Conservation (phyloP, 148 eudicot genomes). For the Chenopodium suecicum region DNA sequence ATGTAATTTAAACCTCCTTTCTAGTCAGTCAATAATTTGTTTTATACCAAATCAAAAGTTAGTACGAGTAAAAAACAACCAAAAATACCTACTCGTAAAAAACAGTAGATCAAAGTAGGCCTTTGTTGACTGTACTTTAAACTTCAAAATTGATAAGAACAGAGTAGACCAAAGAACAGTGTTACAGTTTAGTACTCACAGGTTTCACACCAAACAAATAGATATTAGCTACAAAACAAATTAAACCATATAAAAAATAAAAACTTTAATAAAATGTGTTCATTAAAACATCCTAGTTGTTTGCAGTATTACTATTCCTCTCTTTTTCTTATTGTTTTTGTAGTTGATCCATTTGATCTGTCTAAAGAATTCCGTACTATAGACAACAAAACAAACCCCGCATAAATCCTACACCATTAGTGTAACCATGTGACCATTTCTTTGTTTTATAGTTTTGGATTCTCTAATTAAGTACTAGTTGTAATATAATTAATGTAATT, state of each 20-base stretch:
- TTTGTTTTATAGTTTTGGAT: background rate
- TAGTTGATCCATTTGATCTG: constrained; percentile 2
- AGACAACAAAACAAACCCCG: constrained; percentile 9
- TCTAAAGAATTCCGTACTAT: constrained; percentile 7
- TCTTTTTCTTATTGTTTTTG: background rate
- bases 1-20: constrained; percentile 13
- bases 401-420: background rate
- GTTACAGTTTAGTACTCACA: background rate
- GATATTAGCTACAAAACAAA: constrained; percentile 9
- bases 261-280: background rate
- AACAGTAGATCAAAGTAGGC: background rate
- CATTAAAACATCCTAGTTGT: constrained; percentile 16
- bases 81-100: background rate
- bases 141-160: constrained; percentile 11
- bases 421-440: constrained; percentile 8
- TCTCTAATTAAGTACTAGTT: background rate
- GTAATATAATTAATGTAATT: background rate
- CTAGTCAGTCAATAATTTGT: constrained; percentile 11
- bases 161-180: constrained; percentile 35
- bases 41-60: background rate
- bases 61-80: background rate
- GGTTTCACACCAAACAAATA: background rate
- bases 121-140: constrained; percentile 25
- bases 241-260: background rate
- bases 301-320: background rate